phyloP scores from a whole-genome alignment of 257 asterid genomes.

The Catharanthus roseus region DNA sequence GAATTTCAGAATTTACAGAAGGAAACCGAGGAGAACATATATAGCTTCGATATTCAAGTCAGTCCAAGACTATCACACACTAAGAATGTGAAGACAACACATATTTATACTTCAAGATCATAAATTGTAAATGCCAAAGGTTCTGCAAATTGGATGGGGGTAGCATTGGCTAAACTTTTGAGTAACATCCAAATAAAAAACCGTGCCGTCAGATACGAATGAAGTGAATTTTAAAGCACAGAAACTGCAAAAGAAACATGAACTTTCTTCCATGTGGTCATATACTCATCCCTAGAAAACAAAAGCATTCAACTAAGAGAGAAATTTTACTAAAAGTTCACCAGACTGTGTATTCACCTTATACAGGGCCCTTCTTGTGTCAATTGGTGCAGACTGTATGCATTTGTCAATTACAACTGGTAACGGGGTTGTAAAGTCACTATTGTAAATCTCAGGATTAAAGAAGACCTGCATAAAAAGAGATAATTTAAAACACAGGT shows the following conservation, averaged over 20 bases:
- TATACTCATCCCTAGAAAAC: too few species aligned
- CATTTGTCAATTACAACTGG: slow-evolving; percentile 88
- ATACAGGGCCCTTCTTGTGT: slow-evolving; percentile 93
- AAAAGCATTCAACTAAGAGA: slow-evolving; percentile 8
- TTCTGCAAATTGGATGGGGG: background rate
- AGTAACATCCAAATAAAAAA: background rate
- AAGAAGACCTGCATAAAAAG: slow-evolving; percentile 69
- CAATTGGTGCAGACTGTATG: slow-evolving; percentile 96
- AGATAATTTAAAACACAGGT: slow-evolving; percentile 4
- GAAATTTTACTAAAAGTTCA: slow-evolving; percentile 9
- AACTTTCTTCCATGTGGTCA: background rate
- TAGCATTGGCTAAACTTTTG: background rate
- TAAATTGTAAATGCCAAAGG: background rate
- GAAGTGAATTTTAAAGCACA: background rate
- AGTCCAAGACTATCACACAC: background rate
- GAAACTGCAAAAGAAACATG: background rate
- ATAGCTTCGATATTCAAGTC: background rate
- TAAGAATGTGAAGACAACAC: background rate
- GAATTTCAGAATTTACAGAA: background rate
- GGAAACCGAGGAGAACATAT: background rate
- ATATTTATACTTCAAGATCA: background rate
- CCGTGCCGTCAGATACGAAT: background rate
- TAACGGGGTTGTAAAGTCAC: slow-evolving; percentile 72
- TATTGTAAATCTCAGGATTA: slow-evolving; percentile 79
- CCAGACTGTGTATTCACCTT: slow-evolving; percentile 51